phyloP scores from a whole-genome alignment of 495 filamentous ascomycete genomes.

The Penicillium bialowiezense region DNA sequence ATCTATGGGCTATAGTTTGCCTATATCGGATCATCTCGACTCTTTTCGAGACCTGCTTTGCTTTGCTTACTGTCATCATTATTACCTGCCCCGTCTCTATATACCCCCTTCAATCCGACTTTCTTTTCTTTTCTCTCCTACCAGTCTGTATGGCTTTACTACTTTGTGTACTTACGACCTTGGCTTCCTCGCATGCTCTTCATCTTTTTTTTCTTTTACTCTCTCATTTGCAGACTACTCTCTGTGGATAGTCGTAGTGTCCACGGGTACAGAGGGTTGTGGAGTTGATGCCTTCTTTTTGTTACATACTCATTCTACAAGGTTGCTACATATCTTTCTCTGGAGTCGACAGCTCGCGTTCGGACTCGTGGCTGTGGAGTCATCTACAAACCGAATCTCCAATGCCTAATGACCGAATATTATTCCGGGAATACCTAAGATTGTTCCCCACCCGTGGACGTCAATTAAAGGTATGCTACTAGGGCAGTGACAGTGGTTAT shows the following conservation, averaged over 20 bases:
- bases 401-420: no score
- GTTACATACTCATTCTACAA: neutral
- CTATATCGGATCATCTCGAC: neutral
- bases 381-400: no score
- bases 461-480: no score
- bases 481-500: neutral
- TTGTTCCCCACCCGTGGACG: no score
- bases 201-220: neutral
- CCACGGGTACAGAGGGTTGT: conserved; percentile 6
- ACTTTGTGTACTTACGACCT: conserved; percentile 23
- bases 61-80: conserved; percentile 9
- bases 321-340: neutral
- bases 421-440: no score
- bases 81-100: conserved; percentile 12
- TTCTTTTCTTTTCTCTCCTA: conserved; percentile 3
- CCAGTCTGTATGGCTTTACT: conserved; percentile 18
- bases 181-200: conserved; percentile 9
- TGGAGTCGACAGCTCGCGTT: no score
- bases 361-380: no score
- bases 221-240: neutral
- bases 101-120: conserved; percentile 22
- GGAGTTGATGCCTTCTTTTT: conserved; percentile 1
- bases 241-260: conserved; percentile 8
- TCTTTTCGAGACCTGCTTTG: neutral
- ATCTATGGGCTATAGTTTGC: no score